Base-by-base conservation (phyloP, 2,329 filamentous ascomycete genomes). In the Cladosporium sp. region DNA sequence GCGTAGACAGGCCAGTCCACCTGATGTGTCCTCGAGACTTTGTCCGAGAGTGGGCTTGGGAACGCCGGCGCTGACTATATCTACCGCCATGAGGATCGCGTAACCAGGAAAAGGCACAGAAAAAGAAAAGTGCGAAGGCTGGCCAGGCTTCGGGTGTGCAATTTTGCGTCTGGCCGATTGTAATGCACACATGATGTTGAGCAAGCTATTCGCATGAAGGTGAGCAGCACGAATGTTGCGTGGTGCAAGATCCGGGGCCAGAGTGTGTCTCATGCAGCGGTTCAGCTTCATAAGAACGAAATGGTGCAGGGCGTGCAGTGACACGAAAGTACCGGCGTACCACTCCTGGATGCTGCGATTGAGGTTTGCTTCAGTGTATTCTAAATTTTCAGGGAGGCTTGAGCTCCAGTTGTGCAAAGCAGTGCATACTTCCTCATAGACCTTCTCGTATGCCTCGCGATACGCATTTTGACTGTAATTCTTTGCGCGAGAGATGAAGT, bases 251-350 rank as follows among this genome's bases (percentile, higher is more conserved):
- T 81, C 78, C 0, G 76, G 76, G 3, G 86, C 74, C 34, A n/a
- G 76, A 77, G 11, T 76, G 80, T 13, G 82, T 82, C 70, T 89
- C 85, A 46, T 89, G 84, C n/a, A n/a, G n/a, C n/a, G n/a, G 70
- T 89, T 88, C 34, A 91, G 79, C 68, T 88, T 87, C 76, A 91
- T 84, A 70, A 87, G 77, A 0, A 87, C 83, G 54, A 86, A 83
- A 72, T 89, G 84, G 73, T 89, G 89, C n/a, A 91, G 78, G 28
- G 89, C 79, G 74, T 91, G 89, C 75, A 90, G 84, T 1, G 84
- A 85, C 64, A 90, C 77, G 71, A 88, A 89, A 0, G 83, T 82
- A 5, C 87, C 87, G 1, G 84, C 79, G 69, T 84, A 85, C 28
- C 84, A 83, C 30, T 79, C 77, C 14, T 81, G 77, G 7, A 86